Evolutionary conservation across 441 rosid genomes (phyloP).

Genomic region (Gossypium gossypioides): DNA sequence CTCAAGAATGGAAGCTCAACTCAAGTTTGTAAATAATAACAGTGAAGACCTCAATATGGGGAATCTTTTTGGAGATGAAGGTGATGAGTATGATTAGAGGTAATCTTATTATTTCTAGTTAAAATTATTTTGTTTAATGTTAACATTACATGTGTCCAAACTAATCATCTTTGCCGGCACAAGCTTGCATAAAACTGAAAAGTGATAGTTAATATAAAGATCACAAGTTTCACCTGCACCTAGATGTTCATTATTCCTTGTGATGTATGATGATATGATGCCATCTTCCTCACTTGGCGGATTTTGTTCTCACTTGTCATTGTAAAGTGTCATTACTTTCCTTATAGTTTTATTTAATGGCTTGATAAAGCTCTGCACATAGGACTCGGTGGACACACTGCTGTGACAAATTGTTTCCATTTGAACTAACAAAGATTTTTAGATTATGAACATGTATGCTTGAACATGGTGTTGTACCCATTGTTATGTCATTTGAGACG

Average conservation of each 20-base stretch:
- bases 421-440: neutral
- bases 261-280: neutral
- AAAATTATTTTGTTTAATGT: neutral
- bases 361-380: neutral
- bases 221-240: neutral
- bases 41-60: conserved; percentile 31
- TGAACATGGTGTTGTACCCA: neutral
- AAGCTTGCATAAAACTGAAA: neutral
- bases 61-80: conserved; percentile 44
- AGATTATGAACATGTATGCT: neutral
- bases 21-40: conserved; percentile 45
- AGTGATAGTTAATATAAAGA: neutral
- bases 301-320: neutral
- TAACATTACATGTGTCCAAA: conserved; percentile 9
- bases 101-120: conserved; percentile 17
- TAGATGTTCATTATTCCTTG: neutral
- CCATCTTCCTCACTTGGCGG: neutral
- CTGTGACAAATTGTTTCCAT: neutral
- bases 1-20: conserved; percentile 34
- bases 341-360: neutral
- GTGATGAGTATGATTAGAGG: conserved; percentile 50
- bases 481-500: neutral
- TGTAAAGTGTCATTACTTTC: neutral
- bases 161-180: conserved; percentile 9
- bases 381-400: neutral